Evolutionary conservation across 2,329 filamentous ascomycete species (phyloP).

Genomic region (Fusarium virguliforme): DNA sequence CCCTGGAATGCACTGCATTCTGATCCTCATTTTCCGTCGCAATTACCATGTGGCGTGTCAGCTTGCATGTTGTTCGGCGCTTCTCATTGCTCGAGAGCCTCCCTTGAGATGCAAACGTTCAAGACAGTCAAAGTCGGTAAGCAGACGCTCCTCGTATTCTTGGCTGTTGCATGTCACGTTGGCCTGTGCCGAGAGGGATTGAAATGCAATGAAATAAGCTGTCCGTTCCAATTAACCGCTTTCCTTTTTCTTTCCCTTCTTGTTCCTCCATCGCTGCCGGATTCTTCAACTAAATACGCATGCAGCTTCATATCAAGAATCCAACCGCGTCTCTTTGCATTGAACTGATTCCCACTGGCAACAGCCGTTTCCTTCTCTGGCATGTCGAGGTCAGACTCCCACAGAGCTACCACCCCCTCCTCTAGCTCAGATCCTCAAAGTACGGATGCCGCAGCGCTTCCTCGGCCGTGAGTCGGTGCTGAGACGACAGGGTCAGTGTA

Average conservation of each 20-base stretch:
- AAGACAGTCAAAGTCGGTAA: conserved; percentile 1
- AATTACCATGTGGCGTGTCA: conserved; percentile 11
- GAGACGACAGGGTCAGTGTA: background rate
- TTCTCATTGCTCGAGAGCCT: background rate
- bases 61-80: background rate
- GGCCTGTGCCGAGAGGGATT: background rate
- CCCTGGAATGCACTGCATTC: conserved; percentile 12
- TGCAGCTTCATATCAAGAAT: too few relatives aligned
- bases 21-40: background rate
- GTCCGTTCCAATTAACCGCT: background rate
- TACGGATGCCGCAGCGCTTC: conserved; percentile 22
- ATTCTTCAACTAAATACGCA: background rate
- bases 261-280: background rate
- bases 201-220: conserved; percentile 9
- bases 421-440: background rate
- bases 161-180: background rate
- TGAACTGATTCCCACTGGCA: too few relatives aligned
- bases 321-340: too few relatives aligned
- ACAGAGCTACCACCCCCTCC: too few relatives aligned
- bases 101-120: background rate
- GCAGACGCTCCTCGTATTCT: background rate
- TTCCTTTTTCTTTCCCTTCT: background rate
- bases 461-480: conserved; percentile 21
- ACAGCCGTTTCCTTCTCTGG: too few relatives aligned
- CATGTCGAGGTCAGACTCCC: too few relatives aligned